Conservation (phyloP, 306 rosid genomes). For the Gastrolobium villosum region DNA sequence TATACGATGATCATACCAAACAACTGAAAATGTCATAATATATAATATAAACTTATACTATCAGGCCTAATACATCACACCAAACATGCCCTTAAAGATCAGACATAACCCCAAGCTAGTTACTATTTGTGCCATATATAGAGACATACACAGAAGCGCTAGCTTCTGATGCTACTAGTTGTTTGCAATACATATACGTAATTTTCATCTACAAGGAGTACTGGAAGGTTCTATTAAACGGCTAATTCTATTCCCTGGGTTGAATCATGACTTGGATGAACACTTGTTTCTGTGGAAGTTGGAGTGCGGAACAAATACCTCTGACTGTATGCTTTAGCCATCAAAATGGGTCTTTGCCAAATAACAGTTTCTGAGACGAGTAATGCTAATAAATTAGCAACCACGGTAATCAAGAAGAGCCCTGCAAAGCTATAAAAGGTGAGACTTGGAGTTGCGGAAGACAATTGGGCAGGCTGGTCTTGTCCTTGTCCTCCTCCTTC, state of each 20-base stretch:
- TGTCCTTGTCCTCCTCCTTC: background rate
- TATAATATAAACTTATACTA: too few relatives aligned
- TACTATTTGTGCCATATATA: background rate
- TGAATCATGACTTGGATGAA: conserved; percentile 1
- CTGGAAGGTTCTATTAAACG: background rate
- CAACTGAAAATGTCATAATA: too few relatives aligned
- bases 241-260: background rate
- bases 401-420: conserved; percentile 39
- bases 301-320: conserved; percentile 24
- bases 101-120: background rate
- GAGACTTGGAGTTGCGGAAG: conserved; percentile 19
- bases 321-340: conserved; percentile 37
- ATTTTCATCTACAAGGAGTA: background rate
- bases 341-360: conserved; percentile 48
- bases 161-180: background rate
- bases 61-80: too few relatives aligned
- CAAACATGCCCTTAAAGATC: too few relatives aligned
- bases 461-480: background rate
- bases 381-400: conserved; percentile 37
- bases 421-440: conserved; percentile 46
- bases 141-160: background rate
- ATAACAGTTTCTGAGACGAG: conserved; percentile 46
- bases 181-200: background rate
- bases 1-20: too few relatives aligned
- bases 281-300: background rate